These are phyloP conservation scores for Penicillium silybi DNA, from an alignment of 495 filamentous ascomycete genomes.

Conservation along the genomic window DNA sequence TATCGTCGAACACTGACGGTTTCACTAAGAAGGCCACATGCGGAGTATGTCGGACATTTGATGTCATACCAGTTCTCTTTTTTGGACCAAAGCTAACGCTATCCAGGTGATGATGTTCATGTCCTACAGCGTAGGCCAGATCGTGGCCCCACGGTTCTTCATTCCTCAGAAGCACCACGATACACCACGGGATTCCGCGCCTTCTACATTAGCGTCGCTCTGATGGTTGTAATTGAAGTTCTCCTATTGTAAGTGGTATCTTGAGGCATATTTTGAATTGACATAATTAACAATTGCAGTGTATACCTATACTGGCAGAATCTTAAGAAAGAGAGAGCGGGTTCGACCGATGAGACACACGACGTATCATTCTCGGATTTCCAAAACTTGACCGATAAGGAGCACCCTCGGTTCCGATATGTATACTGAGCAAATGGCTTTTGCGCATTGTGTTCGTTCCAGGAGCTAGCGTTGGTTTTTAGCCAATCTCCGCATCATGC, in stretches of 20 bases:
- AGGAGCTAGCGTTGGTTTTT: background rate
- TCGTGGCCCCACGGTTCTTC: background rate
- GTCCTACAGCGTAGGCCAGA: background rate
- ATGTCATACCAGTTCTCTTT: background rate
- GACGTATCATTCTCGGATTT: background rate
- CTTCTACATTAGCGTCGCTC: background rate
- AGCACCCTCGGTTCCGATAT: background rate
- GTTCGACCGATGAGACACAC: background rate
- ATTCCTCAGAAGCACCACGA: background rate
- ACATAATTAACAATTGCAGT: background rate
- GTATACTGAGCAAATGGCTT: background rate
- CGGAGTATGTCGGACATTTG: background rate
- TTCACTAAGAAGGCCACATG: background rate
- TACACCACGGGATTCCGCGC: background rate
- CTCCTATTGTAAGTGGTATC: too few relatives aligned
- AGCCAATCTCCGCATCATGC: background rate
- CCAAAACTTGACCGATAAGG: background rate
- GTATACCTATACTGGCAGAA: background rate
- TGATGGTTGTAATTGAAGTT: background rate
- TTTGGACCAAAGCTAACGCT: background rate
- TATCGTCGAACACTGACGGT: background rate
- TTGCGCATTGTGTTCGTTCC: background rate
- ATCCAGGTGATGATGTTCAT: background rate
- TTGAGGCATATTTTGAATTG: background rate
- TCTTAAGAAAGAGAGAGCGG: background rate